Conservation (phyloP, 1,284 basidiomycete species). For the Kalmanozyma brasiliensis region DNA sequence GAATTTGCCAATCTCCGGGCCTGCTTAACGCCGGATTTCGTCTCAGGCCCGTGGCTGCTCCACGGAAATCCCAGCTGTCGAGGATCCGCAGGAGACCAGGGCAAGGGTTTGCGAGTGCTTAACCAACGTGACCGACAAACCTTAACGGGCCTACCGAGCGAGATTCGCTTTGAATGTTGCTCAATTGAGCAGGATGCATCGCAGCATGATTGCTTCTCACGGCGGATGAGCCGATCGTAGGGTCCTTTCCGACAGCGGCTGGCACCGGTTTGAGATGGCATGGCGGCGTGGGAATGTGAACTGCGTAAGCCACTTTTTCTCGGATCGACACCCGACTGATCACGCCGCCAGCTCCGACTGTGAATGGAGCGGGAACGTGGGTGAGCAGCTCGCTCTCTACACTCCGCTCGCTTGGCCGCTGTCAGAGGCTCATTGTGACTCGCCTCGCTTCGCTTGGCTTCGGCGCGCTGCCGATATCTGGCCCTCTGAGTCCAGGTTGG, state of each 20-base stretch:
- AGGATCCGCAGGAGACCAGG: too few species aligned
- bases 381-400: not conserved
- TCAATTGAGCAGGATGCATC: too few species aligned
- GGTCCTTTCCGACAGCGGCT: too few species aligned
- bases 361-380: conserved; percentile 1
- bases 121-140: not conserved
- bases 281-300: not conserved
- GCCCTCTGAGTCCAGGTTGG: too few species aligned
- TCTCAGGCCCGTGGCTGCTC: too few species aligned
- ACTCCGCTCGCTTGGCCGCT: not conserved
- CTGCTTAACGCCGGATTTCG: conserved; percentile 23
- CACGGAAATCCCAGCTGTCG: too few species aligned
- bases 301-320: not conserved
- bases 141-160: too few species aligned
- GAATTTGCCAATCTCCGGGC: conserved; percentile 19
- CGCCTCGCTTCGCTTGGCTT: conserved; percentile 5
- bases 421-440: not conserved
- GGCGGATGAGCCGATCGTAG: conserved; percentile 2
- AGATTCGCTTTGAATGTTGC: too few species aligned
- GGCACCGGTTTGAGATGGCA: not conserved
- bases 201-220: not conserved
- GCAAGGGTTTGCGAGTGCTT: not conserved
- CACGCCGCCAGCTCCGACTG: too few species aligned
- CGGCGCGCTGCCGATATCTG: conserved; percentile 10
- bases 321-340: not conserved